Percentiles rank a stretch among this genome's conserved stretches.
These are phyloP conservation scores for Aureobasidium lini DNA, from an alignment of 2,329 filamentous ascomycete genomes.

Conservation along the genomic window DNA sequence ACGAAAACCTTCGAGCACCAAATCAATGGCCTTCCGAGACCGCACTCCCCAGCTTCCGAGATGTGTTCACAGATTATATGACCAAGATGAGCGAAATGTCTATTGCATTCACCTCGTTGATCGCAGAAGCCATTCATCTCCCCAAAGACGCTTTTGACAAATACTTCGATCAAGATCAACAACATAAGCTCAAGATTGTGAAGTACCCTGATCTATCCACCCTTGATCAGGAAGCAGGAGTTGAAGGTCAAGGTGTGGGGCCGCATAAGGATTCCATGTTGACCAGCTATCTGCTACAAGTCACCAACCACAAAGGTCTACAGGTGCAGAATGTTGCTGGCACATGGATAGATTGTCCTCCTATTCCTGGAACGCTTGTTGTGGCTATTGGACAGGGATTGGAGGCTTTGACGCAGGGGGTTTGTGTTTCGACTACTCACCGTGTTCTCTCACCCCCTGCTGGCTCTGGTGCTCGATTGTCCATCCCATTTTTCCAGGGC, in stretches of 20 bases:
- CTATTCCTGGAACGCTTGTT: slow-evolving; percentile 68
- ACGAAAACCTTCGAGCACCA: slow-evolving; percentile 68
- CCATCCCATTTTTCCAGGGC: slow-evolving; percentile 83
- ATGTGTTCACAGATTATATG: slow-evolving; percentile 69
- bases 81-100: slow-evolving; percentile 64
- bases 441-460: slow-evolving; percentile 67
- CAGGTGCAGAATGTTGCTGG: slow-evolving; percentile 77
- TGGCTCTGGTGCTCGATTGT: slow-evolving; percentile 66
- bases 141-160: slow-evolving; percentile 61
- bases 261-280: slow-evolving; percentile 85
- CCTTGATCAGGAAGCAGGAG: slow-evolving; percentile 27
- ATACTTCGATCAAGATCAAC: slow-evolving; percentile 65
- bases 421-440: slow-evolving; percentile 75
- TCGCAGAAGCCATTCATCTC: slow-evolving; percentile 76
- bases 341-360: slow-evolving; percentile 75
- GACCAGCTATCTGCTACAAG: slow-evolving; percentile 73
- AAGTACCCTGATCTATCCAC: not conserved
- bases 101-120: slow-evolving; percentile 66
- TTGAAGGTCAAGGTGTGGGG: slow-evolving; percentile 57
- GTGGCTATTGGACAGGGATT: slow-evolving; percentile 83
- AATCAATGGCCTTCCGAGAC: slow-evolving; percentile 67
- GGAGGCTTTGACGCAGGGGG: slow-evolving; percentile 75
- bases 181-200: slow-evolving; percentile 70
- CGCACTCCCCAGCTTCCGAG: slow-evolving; percentile 59
- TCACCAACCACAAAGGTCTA: slow-evolving; percentile 64